Conservation (phyloP, 2,329 filamentous ascomycete genomes). For the Spiromastix sp. region DNA sequence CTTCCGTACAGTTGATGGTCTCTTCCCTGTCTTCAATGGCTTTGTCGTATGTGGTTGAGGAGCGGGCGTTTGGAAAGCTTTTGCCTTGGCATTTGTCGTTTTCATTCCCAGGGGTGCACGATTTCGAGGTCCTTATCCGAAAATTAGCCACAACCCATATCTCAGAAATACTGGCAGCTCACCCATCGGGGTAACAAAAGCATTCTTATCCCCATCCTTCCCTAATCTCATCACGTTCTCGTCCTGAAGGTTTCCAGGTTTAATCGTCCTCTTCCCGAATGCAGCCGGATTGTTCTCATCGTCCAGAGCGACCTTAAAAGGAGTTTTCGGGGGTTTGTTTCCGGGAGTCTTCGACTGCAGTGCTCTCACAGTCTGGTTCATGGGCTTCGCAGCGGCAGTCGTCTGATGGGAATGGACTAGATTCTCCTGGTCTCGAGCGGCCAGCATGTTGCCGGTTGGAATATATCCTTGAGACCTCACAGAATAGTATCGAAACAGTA, state of each 20-base stretch:
- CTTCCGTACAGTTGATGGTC: constrained; percentile 50
- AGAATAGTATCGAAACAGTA: background rate
- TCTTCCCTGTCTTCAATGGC: constrained; percentile 52
- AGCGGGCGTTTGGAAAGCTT: constrained; percentile 54
- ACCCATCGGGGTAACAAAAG: constrained; percentile 75
- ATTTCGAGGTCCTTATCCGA: constrained; percentile 47
- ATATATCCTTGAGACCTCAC: too few species aligned
- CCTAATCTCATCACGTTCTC: constrained; percentile 47
- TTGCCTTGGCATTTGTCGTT: constrained; percentile 87
- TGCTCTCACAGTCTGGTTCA: constrained; percentile 54
- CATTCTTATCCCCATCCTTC: constrained; percentile 48
- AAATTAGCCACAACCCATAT: constrained; percentile 2
- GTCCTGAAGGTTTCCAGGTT: constrained; percentile 39
- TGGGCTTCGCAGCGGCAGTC: constrained; percentile 58
- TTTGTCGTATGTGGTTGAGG: constrained; percentile 51
- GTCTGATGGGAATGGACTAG: constrained; percentile 65
- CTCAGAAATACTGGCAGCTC: constrained; percentile 30
- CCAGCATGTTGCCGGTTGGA: constrained; percentile 51
- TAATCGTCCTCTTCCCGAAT: constrained; percentile 50
- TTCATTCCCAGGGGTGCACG: constrained; percentile 85
- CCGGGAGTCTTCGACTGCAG: constrained; percentile 69
- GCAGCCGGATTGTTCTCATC: constrained; percentile 68
- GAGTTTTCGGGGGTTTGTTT: constrained; percentile 67
- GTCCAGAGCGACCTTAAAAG: constrained; percentile 64
- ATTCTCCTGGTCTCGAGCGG: constrained; percentile 80